Evolutionary conservation across 2,329 filamentous ascomycete genomes (phyloP).

Genomic region (Penicillium digitatum): DNA sequence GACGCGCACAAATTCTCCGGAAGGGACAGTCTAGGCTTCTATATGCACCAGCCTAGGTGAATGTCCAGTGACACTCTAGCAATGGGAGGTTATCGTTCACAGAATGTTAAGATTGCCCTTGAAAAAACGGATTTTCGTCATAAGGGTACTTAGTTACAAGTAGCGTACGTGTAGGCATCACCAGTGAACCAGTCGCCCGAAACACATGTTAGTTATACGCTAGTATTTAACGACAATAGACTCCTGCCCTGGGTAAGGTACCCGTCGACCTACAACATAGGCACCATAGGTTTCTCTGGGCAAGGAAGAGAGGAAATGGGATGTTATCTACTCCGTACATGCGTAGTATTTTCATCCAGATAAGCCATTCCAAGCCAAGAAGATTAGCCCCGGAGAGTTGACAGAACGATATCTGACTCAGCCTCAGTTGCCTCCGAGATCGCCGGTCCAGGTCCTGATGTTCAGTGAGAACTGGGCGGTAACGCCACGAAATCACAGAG

Average conservation of each 20-base stretch:
- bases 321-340: neutral
- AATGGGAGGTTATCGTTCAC: neutral
- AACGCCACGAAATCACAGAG: neutral
- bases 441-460: neutral
- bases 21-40: neutral
- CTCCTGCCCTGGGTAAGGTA: neutral
- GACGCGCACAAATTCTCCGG: constrained; percentile 19
- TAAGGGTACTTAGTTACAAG: neutral
- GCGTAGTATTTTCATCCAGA: neutral
- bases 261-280: neutral
- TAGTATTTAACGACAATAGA: neutral
- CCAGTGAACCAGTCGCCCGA: neutral
- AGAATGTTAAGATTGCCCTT: too few relatives aligned
- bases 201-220: neutral
- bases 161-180: neutral
- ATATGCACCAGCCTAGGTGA: neutral
- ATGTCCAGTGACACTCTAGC: neutral
- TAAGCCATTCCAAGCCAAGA: neutral
- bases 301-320: neutral
- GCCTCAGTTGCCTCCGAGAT: neutral
- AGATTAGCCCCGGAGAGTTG: neutral
- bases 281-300: neutral
- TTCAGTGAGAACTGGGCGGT: neutral
- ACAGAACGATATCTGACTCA: neutral
- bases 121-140: neutral